These are phyloP conservation scores for Nyssa sinensis DNA, from an alignment of 148 eudicot species.

Conservation along the genomic window DNA sequence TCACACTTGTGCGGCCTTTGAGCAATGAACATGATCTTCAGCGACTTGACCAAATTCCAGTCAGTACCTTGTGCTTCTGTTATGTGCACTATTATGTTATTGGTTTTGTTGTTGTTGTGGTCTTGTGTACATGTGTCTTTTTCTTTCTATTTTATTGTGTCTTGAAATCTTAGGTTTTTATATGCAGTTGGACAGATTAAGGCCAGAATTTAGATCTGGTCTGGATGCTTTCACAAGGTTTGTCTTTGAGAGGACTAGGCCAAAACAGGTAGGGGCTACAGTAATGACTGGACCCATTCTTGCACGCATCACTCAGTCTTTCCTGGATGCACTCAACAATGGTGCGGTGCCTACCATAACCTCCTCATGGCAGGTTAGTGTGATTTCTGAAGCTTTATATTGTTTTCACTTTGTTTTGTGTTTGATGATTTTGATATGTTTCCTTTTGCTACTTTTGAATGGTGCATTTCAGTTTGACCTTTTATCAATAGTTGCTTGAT, in stretches of 20 bases:
- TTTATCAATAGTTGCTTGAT: neutral
- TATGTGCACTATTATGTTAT: neutral
- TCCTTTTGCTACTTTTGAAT: neutral
- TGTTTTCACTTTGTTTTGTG: neutral
- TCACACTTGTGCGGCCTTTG: conserved; percentile 87
- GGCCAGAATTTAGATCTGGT: conserved; percentile 92
- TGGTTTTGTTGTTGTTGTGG: neutral
- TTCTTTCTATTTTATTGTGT: neutral
- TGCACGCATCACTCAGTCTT: conserved; percentile 88
- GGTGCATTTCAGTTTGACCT: neutral
- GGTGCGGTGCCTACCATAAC: conserved; percentile 98
- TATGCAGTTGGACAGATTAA: conserved; percentile 70
- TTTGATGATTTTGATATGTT: neutral
- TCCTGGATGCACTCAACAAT: conserved; percentile 88
- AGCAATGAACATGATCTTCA: conserved; percentile 88
- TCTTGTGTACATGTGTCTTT: neutral
- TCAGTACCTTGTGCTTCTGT: conserved; percentile 36
- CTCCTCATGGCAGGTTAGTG: conserved; percentile 93
- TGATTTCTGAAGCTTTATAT: conserved; percentile 8
- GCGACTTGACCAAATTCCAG: conserved; percentile 86
- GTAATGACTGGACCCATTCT: conserved; percentile 93
- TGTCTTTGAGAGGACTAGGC: conserved; percentile 95
- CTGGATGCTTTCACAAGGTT: conserved; percentile 86
- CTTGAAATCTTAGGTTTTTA: neutral
- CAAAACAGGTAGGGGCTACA: conserved; percentile 89